Percentiles rank a stretch among this genome's conserved stretches.
phyloP scores from a whole-genome alignment of 2,329 filamentous ascomycete species.

The Sclerotinia glacialis region DNA sequence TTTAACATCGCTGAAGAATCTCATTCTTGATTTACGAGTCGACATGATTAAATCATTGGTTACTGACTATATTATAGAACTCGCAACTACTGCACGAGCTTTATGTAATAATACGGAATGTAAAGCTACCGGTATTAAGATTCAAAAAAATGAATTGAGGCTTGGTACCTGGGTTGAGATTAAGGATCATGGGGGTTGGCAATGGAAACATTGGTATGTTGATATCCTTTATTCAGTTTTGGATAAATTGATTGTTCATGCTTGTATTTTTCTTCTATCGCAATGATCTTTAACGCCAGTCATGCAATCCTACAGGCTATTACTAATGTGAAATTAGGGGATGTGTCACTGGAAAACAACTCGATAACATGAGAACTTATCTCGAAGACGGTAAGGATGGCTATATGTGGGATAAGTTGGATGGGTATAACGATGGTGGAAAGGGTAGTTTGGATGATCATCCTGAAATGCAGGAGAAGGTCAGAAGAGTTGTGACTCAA shows the following conservation, averaged over 20 bases:
- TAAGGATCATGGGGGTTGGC: conserved; percentile 58
- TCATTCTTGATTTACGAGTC: not conserved
- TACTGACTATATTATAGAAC: conserved; percentile 51
- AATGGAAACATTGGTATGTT: conserved; percentile 82
- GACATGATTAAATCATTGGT: not conserved
- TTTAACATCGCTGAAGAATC: not conserved
- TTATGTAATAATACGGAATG: conserved; percentile 69
- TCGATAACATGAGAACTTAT: conserved; percentile 61
- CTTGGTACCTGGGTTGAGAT: conserved; percentile 71
- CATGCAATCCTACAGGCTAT: not conserved
- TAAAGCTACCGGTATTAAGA: conserved; percentile 67
- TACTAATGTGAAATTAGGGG: conserved; percentile 57
- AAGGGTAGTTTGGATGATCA: conserved; percentile 49
- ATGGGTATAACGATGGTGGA: conserved; percentile 76
- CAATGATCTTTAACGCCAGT: not conserved
- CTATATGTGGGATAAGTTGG: conserved; percentile 43
- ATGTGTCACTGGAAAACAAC: conserved; percentile 75
- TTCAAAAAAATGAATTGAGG: conserved; percentile 74
- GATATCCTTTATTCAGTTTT: conserved; percentile 28
- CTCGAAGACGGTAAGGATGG: conserved; percentile 51
- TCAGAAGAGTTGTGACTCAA: conserved; percentile 67
- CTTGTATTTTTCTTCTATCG: not conserved
- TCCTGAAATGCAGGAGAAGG: conserved; percentile 67
- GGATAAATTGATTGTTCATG: not conserved
- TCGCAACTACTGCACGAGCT: conserved; percentile 68